Evolutionary conservation across 805 yeast genomes (phyloP).

Genomic region (Saccharomycopsis fibuligera): DNA sequence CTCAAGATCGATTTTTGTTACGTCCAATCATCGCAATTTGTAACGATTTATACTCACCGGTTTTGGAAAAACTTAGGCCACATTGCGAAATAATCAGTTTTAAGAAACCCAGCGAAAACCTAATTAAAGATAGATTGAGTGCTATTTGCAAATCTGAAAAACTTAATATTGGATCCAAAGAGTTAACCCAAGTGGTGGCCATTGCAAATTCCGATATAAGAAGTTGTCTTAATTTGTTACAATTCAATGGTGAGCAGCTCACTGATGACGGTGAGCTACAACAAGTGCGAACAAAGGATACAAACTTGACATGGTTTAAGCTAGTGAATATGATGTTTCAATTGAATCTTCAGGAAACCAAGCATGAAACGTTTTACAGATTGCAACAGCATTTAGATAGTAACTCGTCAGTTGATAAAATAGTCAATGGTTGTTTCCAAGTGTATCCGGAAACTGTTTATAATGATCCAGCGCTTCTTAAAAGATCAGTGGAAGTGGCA

Average conservation of each 20-base stretch:
- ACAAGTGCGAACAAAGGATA: constrained; percentile 45
- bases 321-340: constrained; percentile 57
- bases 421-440: constrained; percentile 67
- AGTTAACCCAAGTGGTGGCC: constrained; percentile 59
- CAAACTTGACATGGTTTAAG: constrained; percentile 58
- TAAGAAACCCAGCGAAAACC: constrained; percentile 46
- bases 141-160: constrained; percentile 40
- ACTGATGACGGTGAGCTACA: constrained; percentile 11
- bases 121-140: constrained; percentile 40
- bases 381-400: constrained; percentile 31
- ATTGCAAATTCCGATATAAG: constrained; percentile 78
- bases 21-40: constrained; percentile 92
- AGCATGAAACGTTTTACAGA: constrained; percentile 42
- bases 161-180: constrained; percentile 39
- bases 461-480: constrained; percentile 56
- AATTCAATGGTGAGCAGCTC: constrained; percentile 44
- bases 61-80: constrained; percentile 68
- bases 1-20: constrained; percentile 40
- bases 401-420: constrained; percentile 40
- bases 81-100: constrained; percentile 67
- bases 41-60: constrained; percentile 73
- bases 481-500: constrained; percentile 52
- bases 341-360: constrained; percentile 38
- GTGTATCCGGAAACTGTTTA: constrained; percentile 44
- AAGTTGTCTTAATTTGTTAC: constrained; percentile 77